A percentile compares a stretch with the other conserved stretches of the same genome.
Conservation (phyloP, 2,329 filamentous ascomycete genomes). For the Gyromitra esculenta region DNA sequence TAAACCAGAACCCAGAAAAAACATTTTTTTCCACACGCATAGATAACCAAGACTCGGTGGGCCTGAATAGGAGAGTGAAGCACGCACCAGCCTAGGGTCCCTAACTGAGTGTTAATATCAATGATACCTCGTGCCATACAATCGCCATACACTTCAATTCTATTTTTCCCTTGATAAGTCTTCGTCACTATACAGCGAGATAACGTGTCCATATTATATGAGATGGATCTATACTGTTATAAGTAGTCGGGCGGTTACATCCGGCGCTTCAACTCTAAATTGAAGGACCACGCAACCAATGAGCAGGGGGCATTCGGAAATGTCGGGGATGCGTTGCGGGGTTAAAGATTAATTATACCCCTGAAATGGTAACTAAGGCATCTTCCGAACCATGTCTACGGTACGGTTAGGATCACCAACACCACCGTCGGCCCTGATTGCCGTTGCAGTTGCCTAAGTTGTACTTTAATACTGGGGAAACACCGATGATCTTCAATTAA, state of each 20-base stretch:
- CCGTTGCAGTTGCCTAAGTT: constrained; percentile 14
- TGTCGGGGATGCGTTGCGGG: constrained; percentile 32
- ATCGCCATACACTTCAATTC: constrained; percentile 6
- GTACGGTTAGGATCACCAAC: constrained; percentile 17
- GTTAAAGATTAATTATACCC: constrained; percentile 25
- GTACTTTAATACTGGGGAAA: background rate
- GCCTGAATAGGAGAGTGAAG: background rate
- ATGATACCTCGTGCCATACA: constrained; percentile 21
- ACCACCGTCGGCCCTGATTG: constrained; percentile 39
- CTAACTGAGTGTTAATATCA: constrained; percentile 18
- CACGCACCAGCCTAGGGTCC: constrained; percentile 2
- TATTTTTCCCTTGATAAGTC: background rate
- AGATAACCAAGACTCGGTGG: background rate
- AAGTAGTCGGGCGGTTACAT: constrained; percentile 16
- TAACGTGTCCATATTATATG: background rate
- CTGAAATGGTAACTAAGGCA: constrained; percentile 26
- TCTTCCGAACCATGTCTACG: constrained; percentile 27
- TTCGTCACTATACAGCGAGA: background rate
- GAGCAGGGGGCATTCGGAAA: constrained; percentile 15
- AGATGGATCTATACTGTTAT: background rate
- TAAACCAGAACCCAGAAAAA: background rate
- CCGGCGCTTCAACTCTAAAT: constrained; percentile 35
- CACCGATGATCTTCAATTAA: background rate
- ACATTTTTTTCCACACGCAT: background rate
- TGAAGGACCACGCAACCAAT: constrained; percentile 12